Evolutionary conservation across 2,329 filamentous ascomycete genomes (phyloP), one percentile per base, ranked within the genome.

Genomic region (Cordyceps farinosa): DNA sequence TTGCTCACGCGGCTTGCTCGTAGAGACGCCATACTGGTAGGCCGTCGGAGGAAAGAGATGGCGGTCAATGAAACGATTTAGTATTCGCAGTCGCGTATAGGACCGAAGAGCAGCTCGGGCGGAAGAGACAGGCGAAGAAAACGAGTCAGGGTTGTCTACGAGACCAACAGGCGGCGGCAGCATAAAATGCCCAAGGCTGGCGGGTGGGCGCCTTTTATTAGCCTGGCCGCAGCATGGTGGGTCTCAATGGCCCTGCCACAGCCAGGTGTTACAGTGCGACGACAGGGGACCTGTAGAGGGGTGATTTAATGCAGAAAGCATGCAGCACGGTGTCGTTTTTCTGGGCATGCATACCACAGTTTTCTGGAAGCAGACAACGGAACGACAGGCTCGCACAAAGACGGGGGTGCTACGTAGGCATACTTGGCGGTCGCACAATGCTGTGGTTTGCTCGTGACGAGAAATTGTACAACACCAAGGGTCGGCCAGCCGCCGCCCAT

Each of bases 1-100:
- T 72, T 72, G 63, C 69, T 66, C 36, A 72, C 69, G 50, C 70
- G 64, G 62, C 69, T 72, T 40, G 68, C 66, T 54, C 70, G 68
- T 66, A 72, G 65, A 38, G 65, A 58, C 27, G 69, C 67, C 30
- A 72, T 72, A 32, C 15, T 65, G 45, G 11, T 42, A 34, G 30
- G 32, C 29, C 34, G 6, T 36, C 22, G 15, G 47, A 17, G 17
- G 47, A 3, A 22, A 9, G 57, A 13, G 3, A 22, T 29, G 38
- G 45, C 7, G 48, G 10, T 27, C 11, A 15, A 15, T 7, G n/a
- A 8, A 17, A 34, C 1, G 29, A 27, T n/a, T 48, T 7, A 44
- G 11, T 48, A 17, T 30, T 2, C 10, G 52, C 52, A 36, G 32
- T 36, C n/a, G 6, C 13, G n/a, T n/a, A 32, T n/a, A 13, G n/a